phyloP scores from a whole-genome alignment of 257 asterid species.

The Solanum paucissectum region DNA sequence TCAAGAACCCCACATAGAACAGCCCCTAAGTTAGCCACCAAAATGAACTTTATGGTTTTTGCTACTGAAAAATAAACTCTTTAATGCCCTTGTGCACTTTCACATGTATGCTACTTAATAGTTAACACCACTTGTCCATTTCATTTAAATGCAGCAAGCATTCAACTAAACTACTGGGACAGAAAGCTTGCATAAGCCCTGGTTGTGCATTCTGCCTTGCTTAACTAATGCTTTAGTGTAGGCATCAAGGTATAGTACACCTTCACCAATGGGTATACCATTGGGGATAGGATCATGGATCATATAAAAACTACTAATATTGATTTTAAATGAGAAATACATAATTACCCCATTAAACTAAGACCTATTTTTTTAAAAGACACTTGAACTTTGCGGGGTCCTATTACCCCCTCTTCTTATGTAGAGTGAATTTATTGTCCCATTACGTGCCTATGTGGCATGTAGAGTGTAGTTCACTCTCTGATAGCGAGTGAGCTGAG shows the following conservation, averaged over 20 bases:
- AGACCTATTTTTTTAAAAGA: too few species aligned
- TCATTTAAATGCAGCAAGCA: background rate
- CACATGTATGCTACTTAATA: background rate
- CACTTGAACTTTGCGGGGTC: too few species aligned
- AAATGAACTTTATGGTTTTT: background rate
- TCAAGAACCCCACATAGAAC: background rate
- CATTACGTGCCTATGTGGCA: too few species aligned
- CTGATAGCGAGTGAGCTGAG: too few species aligned
- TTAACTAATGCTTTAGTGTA: background rate
- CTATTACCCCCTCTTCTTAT: too few species aligned
- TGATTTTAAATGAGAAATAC: background rate
- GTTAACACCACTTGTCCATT: background rate
- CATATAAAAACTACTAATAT: background rate
- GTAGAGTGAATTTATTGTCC: too few species aligned
- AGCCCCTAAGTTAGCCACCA: background rate
- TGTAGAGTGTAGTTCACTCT: too few species aligned
- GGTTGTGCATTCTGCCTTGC: background rate
- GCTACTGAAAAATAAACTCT: background rate
- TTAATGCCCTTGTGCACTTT: background rate
- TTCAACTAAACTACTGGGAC: background rate
- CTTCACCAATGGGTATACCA: background rate
- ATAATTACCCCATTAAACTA: too few species aligned
- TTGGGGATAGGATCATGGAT: background rate
- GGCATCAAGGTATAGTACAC: background rate
- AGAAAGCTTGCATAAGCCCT: background rate